These are phyloP conservation scores for Leccinellum rugosiceps DNA, from an alignment of 768 basidiomycete species.

Conservation along the genomic window DNA sequence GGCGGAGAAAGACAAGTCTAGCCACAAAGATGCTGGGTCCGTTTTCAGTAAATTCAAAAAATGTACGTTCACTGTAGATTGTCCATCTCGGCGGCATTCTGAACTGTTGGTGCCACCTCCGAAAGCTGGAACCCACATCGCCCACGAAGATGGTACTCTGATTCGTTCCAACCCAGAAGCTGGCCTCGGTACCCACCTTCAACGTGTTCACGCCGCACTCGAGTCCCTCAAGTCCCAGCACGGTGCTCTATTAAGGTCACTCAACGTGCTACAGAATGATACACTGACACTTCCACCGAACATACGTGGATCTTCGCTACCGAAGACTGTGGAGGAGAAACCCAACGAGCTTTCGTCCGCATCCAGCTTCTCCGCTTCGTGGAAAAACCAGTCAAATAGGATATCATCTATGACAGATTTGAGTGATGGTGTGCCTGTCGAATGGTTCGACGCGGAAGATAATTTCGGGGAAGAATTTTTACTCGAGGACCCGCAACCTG, in stretches of 20 bases:
- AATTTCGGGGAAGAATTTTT: constrained; percentile 53
- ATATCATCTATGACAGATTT: constrained; percentile 47
- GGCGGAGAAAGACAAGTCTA: constrained; percentile 46
- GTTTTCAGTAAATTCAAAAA: constrained; percentile 64
- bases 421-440: constrained; percentile 46
- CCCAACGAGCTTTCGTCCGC: constrained; percentile 27
- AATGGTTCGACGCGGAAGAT: constrained; percentile 80
- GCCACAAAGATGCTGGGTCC: constrained; percentile 28
- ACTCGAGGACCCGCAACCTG: constrained; percentile 44
- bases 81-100: neutral
- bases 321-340: constrained; percentile 50
- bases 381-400: constrained; percentile 38
- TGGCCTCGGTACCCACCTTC: constrained; percentile 27
- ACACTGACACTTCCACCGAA: constrained; percentile 14
- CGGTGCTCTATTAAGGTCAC: constrained; percentile 43
- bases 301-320: constrained; percentile 34
- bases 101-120: neutral
- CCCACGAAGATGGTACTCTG: constrained; percentile 29
- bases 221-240: constrained; percentile 61
- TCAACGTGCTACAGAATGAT: constrained; percentile 36
- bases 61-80: constrained; percentile 35
- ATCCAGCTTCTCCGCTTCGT: constrained; percentile 25
- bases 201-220: constrained; percentile 47
- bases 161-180: constrained; percentile 17
- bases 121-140: constrained; percentile 18